Evolutionary conservation across 495 filamentous ascomycete genomes (phyloP), one percentile per base, ranked within the genome.

Genomic region (Aspergillus panamensis): DNA sequence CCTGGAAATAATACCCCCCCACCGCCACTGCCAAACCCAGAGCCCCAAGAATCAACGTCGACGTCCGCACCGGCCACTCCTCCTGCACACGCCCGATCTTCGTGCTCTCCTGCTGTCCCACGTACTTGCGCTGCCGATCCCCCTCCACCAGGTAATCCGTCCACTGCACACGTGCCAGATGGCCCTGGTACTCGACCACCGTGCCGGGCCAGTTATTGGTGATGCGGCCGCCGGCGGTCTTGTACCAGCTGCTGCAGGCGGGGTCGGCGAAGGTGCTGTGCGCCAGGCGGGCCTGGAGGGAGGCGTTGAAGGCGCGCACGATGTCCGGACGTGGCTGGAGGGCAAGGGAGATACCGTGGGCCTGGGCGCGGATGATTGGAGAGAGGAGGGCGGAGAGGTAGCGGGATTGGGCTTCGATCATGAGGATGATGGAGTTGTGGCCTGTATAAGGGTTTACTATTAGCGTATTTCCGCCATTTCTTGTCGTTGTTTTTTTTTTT

Each of bases 131-230:
- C 58, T 8, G 67, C 73, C 4, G 65, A 6, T 50, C 73, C 0
- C 77, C 77, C 29, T 66, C 67, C 1, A 73, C 62, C 14, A 71
- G 61, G 58, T 77, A 84, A 51, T 84, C 78, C 6, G 68, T 58
- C 81, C 78, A 83, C 19, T 69, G 57, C 14, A 86, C 69, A 29
- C 59, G 64, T 6, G 64, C 61, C 50, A 82, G 51, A 21, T 72
- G 56, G 47, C 68, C 54, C 62, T 84, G 81, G 58, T 84, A 84
- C 50, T 77, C 69, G 2, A 82, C 54, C 12, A 76, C 81, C 30
- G 75, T 78, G 2, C 76, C 73, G 16, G 64, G 72, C 80, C 81
- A 85, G 62, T 84, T 83, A 51, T 82, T 82, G 20, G 80, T 84
- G 55, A 84, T 80, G 29, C 71, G 57, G 1, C 81, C 83, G 10